Conservation (phyloP, 495 filamentous ascomycete species). For the Clavariopsis aquatica region DNA sequence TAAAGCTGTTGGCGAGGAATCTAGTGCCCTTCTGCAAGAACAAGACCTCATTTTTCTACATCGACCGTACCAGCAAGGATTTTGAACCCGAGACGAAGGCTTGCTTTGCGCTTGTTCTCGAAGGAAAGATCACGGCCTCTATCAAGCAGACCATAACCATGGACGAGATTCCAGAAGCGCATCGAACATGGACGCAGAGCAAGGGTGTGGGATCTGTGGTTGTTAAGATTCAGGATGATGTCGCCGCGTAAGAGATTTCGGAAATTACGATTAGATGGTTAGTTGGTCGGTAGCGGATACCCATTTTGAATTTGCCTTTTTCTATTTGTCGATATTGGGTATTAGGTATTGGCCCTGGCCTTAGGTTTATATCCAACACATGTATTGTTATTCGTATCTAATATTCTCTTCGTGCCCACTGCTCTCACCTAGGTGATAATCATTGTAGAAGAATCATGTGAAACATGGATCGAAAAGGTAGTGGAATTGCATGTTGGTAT, state of each 20-base stretch:
- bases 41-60: constrained; percentile 45
- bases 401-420: too few relatives aligned
- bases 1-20: constrained; percentile 32
- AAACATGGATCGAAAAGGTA: too few relatives aligned
- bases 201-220: constrained; percentile 46
- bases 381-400: too few relatives aligned
- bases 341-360: too few relatives aligned
- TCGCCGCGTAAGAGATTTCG: not conserved
- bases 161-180: constrained; percentile 48
- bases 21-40: constrained; percentile 30
- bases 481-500: too few relatives aligned
- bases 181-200: constrained; percentile 45
- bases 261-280: not conserved
- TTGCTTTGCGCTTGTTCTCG: constrained; percentile 43
- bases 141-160: constrained; percentile 49
- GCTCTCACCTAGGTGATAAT: too few relatives aligned
- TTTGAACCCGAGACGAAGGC: constrained; percentile 41
- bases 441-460: too few relatives aligned
- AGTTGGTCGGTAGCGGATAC: not conserved
- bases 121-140: constrained; percentile 45
- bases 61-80: constrained; percentile 41
- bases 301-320: not conserved
- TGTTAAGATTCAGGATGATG: constrained; percentile 37
- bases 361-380: too few relatives aligned
- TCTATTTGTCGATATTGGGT: not conserved